Evolutionary conservation across 169 alveolate species (phyloP).

Genomic region (Plasmodium knowlesi): DNA sequence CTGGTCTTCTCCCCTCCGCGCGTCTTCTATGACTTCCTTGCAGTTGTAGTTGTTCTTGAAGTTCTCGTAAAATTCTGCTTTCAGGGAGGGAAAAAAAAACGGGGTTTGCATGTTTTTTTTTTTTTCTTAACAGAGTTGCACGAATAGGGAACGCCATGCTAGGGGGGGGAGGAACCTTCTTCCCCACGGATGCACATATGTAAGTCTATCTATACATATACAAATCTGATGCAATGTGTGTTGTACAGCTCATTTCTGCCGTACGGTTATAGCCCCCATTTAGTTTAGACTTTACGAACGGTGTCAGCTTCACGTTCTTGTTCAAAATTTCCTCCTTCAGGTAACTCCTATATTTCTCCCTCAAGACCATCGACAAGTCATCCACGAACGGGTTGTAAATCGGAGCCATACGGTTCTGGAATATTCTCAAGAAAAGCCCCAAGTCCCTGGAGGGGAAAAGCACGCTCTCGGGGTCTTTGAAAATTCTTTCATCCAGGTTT

Average conservation of each 20-base stretch:
- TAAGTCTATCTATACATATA: background rate
- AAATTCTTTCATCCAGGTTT: conserved; percentile 69
- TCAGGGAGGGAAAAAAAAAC: background rate
- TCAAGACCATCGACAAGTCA: conserved; percentile 28
- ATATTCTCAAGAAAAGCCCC: conserved; percentile 20
- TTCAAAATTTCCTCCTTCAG: conserved; percentile 43
- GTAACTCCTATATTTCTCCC: conserved; percentile 45
- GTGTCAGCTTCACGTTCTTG: conserved; percentile 26
- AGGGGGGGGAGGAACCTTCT: background rate
- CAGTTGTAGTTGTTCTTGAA: conserved; percentile 19
- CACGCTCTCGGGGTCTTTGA: conserved; percentile 70
- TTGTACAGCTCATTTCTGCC: background rate
- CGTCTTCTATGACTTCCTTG: conserved; percentile 48
- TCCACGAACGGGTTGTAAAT: conserved; percentile 35
- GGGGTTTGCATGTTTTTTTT: background rate
- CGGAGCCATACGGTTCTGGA: background rate
- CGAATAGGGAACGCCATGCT: background rate
- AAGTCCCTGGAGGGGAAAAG: conserved; percentile 63
- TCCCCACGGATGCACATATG: background rate
- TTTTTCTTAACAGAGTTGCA: background rate
- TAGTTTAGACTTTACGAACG: conserved; percentile 15
- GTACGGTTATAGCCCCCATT: conserved; percentile 58
- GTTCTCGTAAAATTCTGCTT: conserved; percentile 40
- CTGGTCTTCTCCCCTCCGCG: background rate
- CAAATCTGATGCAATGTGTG: background rate